These are phyloP conservation scores for Penicillium psychrofluorescens DNA, from an alignment of 495 filamentous ascomycete species.

Conservation along the genomic window DNA sequence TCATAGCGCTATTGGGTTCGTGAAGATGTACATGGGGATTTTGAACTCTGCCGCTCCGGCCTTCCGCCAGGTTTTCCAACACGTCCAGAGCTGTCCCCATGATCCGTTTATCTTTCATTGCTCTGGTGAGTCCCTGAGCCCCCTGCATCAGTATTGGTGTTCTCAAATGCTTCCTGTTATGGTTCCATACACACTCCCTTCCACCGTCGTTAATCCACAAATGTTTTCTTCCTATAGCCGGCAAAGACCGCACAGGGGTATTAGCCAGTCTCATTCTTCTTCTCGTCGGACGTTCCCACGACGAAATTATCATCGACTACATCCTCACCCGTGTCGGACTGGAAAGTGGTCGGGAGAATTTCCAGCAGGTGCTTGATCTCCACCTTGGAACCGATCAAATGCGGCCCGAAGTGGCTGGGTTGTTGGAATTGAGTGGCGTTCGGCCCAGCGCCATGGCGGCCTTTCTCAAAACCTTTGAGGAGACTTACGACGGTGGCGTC, in stretches of 20 bases:
- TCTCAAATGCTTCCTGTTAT: too few species aligned
- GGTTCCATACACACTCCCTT: too few species aligned
- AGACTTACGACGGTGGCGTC: conserved; percentile 12
- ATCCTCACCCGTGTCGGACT: conserved; percentile 22
- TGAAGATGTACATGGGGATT: conserved; percentile 46
- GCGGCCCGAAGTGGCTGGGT: conserved; percentile 17
- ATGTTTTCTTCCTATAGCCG: conserved; percentile 28
- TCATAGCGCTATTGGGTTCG: conserved; percentile 44
- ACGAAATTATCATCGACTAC: conserved; percentile 46
- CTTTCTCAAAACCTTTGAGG: conserved; percentile 22
- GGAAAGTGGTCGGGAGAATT: conserved; percentile 17
- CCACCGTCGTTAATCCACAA: not conserved
- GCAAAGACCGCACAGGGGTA: conserved; percentile 60
- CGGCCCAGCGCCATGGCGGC: conserved; percentile 19
- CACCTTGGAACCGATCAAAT: conserved; percentile 14
- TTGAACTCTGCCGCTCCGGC: conserved; percentile 25
- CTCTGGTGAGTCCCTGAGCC: conserved; percentile 37
- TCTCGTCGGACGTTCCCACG: conserved; percentile 39
- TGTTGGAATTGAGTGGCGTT: conserved; percentile 20
- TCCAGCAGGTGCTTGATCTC: conserved; percentile 13
- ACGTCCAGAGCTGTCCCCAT: conserved; percentile 30
- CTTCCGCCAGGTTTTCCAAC: conserved; percentile 27
- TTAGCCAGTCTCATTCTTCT: conserved; percentile 49
- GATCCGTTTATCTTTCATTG: conserved; percentile 51
- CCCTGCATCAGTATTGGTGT: too few species aligned